A percentile compares a stretch with the other conserved stretches of the same genome.
Conservation (phyloP, 345 rosid species). For the Salix arbutifolia region DNA sequence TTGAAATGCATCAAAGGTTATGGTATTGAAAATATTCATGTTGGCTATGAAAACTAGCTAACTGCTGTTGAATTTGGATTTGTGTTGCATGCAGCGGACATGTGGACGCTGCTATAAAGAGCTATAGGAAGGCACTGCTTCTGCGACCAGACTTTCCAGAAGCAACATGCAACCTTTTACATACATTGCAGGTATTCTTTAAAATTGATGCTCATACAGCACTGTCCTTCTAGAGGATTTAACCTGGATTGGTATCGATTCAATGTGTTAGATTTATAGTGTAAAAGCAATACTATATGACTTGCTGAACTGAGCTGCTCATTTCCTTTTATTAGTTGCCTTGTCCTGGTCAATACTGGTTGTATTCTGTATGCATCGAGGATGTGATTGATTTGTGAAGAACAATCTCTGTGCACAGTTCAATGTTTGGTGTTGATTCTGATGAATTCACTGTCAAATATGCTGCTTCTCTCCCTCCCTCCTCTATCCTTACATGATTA, state of each 20-base stretch:
- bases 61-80: not conserved
- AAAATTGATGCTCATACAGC: not conserved
- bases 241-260: not conserved
- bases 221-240: not conserved
- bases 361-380: not conserved
- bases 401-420: not conserved
- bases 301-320: not conserved
- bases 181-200: constrained; percentile 71
- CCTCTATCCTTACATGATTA: not conserved
- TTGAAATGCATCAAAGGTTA: no score
- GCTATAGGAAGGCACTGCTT: constrained; percentile 80
- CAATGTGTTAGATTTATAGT: not conserved
- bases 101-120: constrained; percentile 89
- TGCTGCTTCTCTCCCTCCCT: not conserved
- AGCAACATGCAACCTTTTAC: constrained; percentile 95
- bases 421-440: not conserved
- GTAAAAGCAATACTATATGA: not conserved
- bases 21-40: not conserved
- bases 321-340: not conserved
- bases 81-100: constrained; percentile 53
- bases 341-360: not conserved
- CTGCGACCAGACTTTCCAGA: constrained; percentile 94
- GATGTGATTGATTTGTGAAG: not conserved
- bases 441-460: not conserved
- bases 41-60: not conserved